Percentiles rank a stretch among this genome's conserved stretches.
Evolutionary conservation across 805 yeast genomes (phyloP).

Genomic region (Zygosaccharomyces bisporus): DNA sequence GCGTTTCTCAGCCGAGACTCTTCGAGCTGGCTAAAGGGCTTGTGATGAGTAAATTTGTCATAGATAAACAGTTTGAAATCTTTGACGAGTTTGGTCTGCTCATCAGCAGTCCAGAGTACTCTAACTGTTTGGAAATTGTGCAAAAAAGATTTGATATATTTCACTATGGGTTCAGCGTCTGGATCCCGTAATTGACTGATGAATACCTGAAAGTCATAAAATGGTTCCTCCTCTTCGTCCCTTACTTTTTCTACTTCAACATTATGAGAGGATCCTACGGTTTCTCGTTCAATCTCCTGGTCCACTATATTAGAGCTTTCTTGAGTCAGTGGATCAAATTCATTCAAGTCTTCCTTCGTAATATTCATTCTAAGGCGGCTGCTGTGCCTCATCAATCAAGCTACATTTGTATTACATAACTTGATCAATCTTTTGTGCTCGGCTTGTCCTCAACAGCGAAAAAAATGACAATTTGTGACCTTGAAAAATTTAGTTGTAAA

Average conservation of each 20-base stretch:
- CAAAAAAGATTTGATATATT: conserved; percentile 80
- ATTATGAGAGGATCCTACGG: background rate
- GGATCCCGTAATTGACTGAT: conserved; percentile 65
- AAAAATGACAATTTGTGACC: background rate
- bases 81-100: conserved; percentile 68
- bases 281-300: conserved; percentile 6
- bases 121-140: conserved; percentile 58
- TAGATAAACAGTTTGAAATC: conserved; percentile 76
- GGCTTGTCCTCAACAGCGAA: background rate
- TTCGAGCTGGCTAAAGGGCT: conserved; percentile 71
- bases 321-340: conserved; percentile 10
- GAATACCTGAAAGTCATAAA: conserved; percentile 81
- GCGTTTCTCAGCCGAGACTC: conserved; percentile 63
- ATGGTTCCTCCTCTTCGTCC: conserved; percentile 24
- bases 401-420: no score
- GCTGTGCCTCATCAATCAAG: no score
- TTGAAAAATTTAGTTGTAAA: no score
- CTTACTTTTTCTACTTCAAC: conserved; percentile 3
- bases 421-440: conserved; percentile 1
- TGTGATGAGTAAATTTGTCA: conserved; percentile 54
- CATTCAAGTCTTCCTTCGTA: conserved; percentile 1
- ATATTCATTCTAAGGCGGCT: background rate
- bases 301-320: background rate
- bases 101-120: conserved; percentile 66
- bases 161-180: conserved; percentile 82